Evolutionary conservation across 148 eudicot species (phyloP).

Genomic region (Chenopodium formosanum): DNA sequence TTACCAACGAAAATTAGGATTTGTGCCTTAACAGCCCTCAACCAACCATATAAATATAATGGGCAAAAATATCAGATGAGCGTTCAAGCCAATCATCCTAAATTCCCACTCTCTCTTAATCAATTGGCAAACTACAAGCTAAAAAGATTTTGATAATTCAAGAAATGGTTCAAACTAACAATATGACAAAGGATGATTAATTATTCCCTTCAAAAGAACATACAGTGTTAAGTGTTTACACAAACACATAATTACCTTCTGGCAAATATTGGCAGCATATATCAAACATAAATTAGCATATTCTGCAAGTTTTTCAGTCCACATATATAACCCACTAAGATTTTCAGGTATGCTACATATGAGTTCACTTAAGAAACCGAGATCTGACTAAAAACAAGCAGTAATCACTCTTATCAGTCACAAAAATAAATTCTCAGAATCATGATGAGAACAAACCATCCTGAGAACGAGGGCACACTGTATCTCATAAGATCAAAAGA

Average conservation of each 20-base stretch:
- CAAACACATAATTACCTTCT: not conserved
- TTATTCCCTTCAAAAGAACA: not conserved
- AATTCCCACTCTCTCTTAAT: not conserved
- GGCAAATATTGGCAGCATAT: not conserved
- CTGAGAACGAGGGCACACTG: not conserved
- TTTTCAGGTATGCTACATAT: not conserved
- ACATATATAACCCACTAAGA: not conserved
- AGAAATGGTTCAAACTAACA: not conserved
- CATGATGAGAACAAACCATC: conserved; percentile 8
- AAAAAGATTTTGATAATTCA: not conserved
- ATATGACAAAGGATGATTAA: not conserved
- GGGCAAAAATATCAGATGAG: not conserved
- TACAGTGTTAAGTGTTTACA: not conserved
- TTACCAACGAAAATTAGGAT: too few species aligned
- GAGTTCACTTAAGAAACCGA: not conserved
- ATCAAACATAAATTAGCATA: too few species aligned
- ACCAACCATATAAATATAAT: not conserved
- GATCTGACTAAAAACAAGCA: not conserved
- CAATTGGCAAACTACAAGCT: not conserved
- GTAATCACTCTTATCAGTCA: not conserved
- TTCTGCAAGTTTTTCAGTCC: not conserved
- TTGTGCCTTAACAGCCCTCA: not conserved
- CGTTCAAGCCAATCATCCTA: not conserved
- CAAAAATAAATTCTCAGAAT: not conserved
- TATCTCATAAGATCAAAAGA: not conserved